phyloP scores from a whole-genome alignment of 805 yeast species.

The Cyberlindnera suaveolens region DNA sequence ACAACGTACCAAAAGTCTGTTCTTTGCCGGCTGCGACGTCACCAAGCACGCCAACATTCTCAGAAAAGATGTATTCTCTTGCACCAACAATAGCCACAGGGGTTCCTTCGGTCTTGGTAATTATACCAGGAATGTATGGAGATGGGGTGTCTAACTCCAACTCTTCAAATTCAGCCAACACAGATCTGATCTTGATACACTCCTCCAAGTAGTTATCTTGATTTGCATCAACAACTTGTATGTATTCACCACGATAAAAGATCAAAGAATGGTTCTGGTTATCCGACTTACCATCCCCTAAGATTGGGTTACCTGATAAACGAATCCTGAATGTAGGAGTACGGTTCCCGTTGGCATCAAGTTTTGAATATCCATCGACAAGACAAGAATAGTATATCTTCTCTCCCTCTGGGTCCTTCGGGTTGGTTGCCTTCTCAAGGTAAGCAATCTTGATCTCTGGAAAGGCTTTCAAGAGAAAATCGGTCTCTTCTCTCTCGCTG shows the following conservation, averaged over 20 bases:
- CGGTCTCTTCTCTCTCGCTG: conserved; percentile 64
- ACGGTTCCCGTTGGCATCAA: conserved; percentile 49
- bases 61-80: conserved; percentile 90
- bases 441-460: conserved; percentile 59
- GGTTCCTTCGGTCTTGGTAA: conserved; percentile 25
- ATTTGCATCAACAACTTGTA: conserved; percentile 92
- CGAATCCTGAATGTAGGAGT: conserved; percentile 60
- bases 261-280: conserved; percentile 86
- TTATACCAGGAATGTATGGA: conserved; percentile 57
- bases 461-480: conserved; percentile 60
- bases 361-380: conserved; percentile 51
- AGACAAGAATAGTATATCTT: conserved; percentile 55
- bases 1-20: conserved; percentile 93
- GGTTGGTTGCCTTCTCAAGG: conserved; percentile 38
- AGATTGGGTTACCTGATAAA: conserved; percentile 87
- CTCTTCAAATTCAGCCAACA: conserved; percentile 89
- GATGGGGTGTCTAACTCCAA: conserved; percentile 42
- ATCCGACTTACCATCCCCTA: conserved; percentile 96
- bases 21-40: conserved; percentile 98
- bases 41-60: conserved; percentile 86
- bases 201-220: conserved; percentile 95
- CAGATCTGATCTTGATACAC: conserved; percentile 83
- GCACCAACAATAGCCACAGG: conserved; percentile 95
- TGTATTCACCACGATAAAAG: conserved; percentile 88
- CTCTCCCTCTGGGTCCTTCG: conserved; percentile 22